Base-by-base conservation (phyloP, 2,329 filamentous ascomycete genomes). In the Microcyclosporella mali region DNA sequence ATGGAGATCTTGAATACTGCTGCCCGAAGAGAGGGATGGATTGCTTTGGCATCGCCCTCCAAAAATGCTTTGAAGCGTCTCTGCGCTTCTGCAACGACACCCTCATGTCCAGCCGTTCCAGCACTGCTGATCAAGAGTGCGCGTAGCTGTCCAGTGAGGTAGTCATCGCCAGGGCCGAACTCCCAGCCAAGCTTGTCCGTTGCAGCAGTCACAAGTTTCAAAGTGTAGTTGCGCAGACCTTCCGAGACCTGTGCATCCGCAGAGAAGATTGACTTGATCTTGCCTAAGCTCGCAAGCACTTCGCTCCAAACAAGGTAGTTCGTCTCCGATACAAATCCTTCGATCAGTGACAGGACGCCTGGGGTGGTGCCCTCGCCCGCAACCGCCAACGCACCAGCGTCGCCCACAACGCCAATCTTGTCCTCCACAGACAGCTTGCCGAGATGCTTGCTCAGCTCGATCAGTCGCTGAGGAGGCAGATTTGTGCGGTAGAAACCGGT, bases 401-500 rank as follows among this genome's bases (percentile, higher is more conserved):
- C 94, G 47, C 87, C 88, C 46, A 95, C 79, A 40, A 95, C 79
- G 31, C 88, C 87, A 56, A 97, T 95, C 71, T 92, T 94, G 69
- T 98, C 92, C 62, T 90, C 81, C 4, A 84, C 81, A 50, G 76
- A 85, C 17, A 98, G 75, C 54, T 81, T 81, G 53, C 85, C 75
- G 12, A 88, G 81, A 56, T 86, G 81, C 40, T 80, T 77, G 45
- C 86, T 85, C 17, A 98, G 80, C 68, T 88, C 88, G 30, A 78
- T 78, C 31, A 98, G 76, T 36, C 90, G 81, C 50, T 79, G 74
- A n/a, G 87, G 81, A 4, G 92, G 88, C 61, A 97, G 94, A 67
- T 94, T 95, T 37, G 90, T 92, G 48, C 89, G 80, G 70, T 94
- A 97, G 67, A 85, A 95, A 18, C 88, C 90, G 39, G 83, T 88